phyloP scores from a whole-genome alignment of 2,329 filamentous ascomycete genomes.

The Talaromyces atroroseus region DNA sequence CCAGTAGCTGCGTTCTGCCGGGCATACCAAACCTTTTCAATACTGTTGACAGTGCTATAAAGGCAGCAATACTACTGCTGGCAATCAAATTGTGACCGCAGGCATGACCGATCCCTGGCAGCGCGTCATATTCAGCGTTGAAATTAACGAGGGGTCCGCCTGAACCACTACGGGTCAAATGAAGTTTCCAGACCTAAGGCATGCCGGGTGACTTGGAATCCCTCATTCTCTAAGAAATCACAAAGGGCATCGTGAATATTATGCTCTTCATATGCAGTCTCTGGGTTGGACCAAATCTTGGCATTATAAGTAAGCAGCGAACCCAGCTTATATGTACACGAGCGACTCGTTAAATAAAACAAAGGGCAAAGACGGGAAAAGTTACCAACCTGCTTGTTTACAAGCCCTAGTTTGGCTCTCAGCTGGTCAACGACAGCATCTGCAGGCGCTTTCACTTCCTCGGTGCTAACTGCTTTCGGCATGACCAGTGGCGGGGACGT shows the following conservation, averaged over 20 bases:
- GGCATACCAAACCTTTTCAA: conserved; percentile 11
- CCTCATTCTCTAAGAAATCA: conserved; percentile 14
- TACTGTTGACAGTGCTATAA: conserved; percentile 10
- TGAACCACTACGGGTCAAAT: conserved; percentile 6
- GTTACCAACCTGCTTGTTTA: neutral
- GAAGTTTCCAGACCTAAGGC: conserved; percentile 16
- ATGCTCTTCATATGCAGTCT: conserved; percentile 17
- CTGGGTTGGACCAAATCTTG: conserved; percentile 17
- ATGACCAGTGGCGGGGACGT: no score
- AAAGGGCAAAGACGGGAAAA: neutral
- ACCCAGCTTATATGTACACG: no score
- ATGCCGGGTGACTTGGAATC: conserved; percentile 13
- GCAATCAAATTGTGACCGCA: conserved; percentile 21
- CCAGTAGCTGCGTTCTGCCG: conserved; percentile 22
- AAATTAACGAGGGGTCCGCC: conserved; percentile 16
- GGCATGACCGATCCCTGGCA: conserved; percentile 17
- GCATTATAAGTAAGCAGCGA: neutral
- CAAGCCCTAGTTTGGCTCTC: neutral
- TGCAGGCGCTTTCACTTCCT: conserved; percentile 1
- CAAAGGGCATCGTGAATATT: conserved; percentile 17
- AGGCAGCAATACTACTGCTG: conserved; percentile 14
- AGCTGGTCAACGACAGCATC: neutral
- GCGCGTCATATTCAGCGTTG: conserved; percentile 21
- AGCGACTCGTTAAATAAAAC: no score
- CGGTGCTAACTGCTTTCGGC: neutral